Conservation (phyloP, 352 stramenopile genomes). For the Phytophthora pseudosyringae region DNA sequence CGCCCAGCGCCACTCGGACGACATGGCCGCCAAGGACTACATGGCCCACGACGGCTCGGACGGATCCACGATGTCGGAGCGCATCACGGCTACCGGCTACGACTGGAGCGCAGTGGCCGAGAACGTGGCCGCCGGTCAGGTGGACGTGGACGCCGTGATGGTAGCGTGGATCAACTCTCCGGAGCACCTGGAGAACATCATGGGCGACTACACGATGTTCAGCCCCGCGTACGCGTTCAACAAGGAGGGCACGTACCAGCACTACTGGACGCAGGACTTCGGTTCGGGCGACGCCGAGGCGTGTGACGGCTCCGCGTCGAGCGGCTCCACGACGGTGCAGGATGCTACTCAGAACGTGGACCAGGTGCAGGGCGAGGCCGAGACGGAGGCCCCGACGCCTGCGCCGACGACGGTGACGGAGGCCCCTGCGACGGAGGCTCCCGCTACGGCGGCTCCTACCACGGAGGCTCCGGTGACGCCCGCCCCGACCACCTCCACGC, state of each 20-base stretch:
- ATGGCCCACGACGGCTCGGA: slow-evolving; percentile 53
- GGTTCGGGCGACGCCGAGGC: slow-evolving; percentile 36
- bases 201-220: slow-evolving; percentile 51
- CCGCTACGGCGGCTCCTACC: no score
- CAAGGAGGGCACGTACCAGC: slow-evolving; percentile 32
- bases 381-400: no score
- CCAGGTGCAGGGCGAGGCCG: slow-evolving; percentile 21
- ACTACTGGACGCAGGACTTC: slow-evolving; percentile 77
- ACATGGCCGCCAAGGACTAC: slow-evolving; percentile 57
- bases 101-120: slow-evolving; percentile 44
- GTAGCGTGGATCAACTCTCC: slow-evolving; percentile 48
- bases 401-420: slow-evolving; percentile 20
- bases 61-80: slow-evolving; percentile 43
- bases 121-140: slow-evolving; percentile 45
- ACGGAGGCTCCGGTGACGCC: slow-evolving; percentile 7
- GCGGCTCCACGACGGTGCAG: slow-evolving; percentile 17
- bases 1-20: slow-evolving; percentile 38
- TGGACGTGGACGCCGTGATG: slow-evolving; percentile 43
- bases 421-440: slow-evolving; percentile 6
- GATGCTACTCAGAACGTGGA: slow-evolving; percentile 26
- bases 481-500: slow-evolving; percentile 1
- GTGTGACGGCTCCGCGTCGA: slow-evolving; percentile 22
- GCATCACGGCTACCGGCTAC: slow-evolving; percentile 50
- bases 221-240: slow-evolving; percentile 41
- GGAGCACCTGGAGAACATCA: slow-evolving; percentile 42